Base-by-base conservation (phyloP, 1,139 yeast genomes). In the Yamadazyma sp. region DNA sequence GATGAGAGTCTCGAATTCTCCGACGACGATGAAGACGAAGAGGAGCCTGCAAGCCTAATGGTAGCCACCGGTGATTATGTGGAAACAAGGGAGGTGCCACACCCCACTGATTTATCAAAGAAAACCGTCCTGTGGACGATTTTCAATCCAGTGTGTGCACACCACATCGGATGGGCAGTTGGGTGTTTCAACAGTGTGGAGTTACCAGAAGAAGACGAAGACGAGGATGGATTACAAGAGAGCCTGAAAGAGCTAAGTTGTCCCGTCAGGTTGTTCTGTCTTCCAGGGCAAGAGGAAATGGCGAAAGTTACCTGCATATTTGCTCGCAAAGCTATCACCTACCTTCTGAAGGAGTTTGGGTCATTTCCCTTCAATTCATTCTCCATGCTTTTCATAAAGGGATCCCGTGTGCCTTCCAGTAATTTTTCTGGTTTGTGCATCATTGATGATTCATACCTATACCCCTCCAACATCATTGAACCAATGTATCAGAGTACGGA, bases 141-240 rank as follows among this genome's bases (percentile, higher is more conserved):
- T 17, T 83, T 82, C 54, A 86, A 84, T 40, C 96, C 98, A 0
- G 86, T 89, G 0, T 82, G 95, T 35, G 89, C 98, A 0, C 97
- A 90, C 49, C 97, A 90, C 59, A 73, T 94, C n/a, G 97, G 97
- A 0, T 92, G 96, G 83, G 90, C 96, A 0, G 76, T 88, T 2
- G 99, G 98, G 0, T 83, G 96, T 4, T 94, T 92, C 59, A 81
- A 81, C 27, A 72, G 69, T 44, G 71, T 75, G 29, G 76, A 78
- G 13, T 59, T 80, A 30, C 65, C 79, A 14, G 76, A 73, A 43
- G 51, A 54, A 34, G 64, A 65, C 2, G 76, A 69, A 6, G 73
- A 62, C 18, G 71, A 66, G 12, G 75, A 70, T 9, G 73, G 67
- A 9, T 61, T 29, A 2, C 41, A 35, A 14, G 41, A 37, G 7